phyloP scores from a whole-genome alignment of 1,139 yeast genomes.

The Suhomyces taliae region DNA sequence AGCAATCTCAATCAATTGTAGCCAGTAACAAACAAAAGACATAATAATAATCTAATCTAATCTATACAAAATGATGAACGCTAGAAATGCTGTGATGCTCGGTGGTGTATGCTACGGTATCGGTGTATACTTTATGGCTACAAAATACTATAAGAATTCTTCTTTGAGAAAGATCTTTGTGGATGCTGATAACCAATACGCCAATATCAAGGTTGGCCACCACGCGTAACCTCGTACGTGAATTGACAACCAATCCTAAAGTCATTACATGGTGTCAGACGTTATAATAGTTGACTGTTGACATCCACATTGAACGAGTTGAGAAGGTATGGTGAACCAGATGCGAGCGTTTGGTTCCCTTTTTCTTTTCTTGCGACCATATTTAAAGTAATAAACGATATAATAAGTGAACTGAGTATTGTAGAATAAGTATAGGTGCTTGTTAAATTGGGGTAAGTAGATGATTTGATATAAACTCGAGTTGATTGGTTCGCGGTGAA shows the following conservation, averaged over 20 bases:
- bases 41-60: no score
- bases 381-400: no score
- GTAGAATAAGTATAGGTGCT: no score
- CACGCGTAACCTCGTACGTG: slow-evolving; percentile 11
- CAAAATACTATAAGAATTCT: slow-evolving; percentile 33
- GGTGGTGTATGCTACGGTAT: slow-evolving; percentile 40
- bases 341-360: background rate
- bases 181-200: slow-evolving; percentile 31
- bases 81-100: slow-evolving; percentile 30
- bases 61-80: slow-evolving; percentile 7
- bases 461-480: no score
- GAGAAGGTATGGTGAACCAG: background rate
- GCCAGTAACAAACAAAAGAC: background rate
- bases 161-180: slow-evolving; percentile 32
- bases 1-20: background rate
- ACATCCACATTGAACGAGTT: background rate
- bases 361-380: no score
- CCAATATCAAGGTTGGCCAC: slow-evolving; percentile 26
- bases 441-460: no score
- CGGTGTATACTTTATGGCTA: slow-evolving; percentile 39
- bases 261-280: slow-evolving; percentile 2
- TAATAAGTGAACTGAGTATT: no score
- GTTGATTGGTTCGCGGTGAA: no score
- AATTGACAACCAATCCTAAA: background rate
- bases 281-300: background rate